These are phyloP conservation scores for Dryas integrifolia DNA, from an alignment of 331 rosid species.

Conservation along the genomic window DNA sequence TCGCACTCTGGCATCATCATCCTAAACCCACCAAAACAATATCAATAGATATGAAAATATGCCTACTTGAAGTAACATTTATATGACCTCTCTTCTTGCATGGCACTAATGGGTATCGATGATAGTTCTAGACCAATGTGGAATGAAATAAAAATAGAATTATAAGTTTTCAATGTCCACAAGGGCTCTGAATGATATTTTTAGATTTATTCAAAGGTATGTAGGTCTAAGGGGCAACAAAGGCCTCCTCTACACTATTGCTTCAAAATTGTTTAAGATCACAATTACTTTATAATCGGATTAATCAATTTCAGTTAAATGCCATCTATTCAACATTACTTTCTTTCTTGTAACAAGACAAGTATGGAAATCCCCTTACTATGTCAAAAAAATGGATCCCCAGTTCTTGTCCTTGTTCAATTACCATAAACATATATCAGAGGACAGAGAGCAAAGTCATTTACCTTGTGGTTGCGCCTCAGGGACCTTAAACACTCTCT, in stretches of 20 bases:
- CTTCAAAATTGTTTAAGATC: not conserved
- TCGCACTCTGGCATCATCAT: slow-evolving; percentile 55
- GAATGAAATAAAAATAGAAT: not conserved
- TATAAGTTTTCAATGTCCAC: not conserved
- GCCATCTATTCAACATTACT: not conserved
- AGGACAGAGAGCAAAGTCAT: slow-evolving; percentile 2
- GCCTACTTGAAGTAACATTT: not conserved
- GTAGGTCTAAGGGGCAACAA: not conserved
- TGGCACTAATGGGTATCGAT: not conserved
- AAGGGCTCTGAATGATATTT: not conserved
- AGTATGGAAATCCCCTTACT: not conserved
- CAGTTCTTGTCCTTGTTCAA: not conserved
- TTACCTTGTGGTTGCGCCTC: slow-evolving; percentile 60
- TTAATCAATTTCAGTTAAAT: not conserved
- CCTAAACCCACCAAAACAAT: slow-evolving; percentile 39
- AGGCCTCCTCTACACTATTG: not conserved
- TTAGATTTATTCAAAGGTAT: not conserved
- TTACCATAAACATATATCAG: not conserved
- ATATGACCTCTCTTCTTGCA: not conserved
- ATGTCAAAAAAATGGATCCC: not conserved
- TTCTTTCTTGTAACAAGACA: not conserved
- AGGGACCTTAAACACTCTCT: slow-evolving; percentile 77
- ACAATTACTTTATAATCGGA: not conserved
- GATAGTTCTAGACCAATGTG: not conserved
- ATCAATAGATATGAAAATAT: not conserved